Evolutionary conservation across 1,139 yeast species (phyloP).

Genomic region (Spencermartinsiella ligniputridi): DNA sequence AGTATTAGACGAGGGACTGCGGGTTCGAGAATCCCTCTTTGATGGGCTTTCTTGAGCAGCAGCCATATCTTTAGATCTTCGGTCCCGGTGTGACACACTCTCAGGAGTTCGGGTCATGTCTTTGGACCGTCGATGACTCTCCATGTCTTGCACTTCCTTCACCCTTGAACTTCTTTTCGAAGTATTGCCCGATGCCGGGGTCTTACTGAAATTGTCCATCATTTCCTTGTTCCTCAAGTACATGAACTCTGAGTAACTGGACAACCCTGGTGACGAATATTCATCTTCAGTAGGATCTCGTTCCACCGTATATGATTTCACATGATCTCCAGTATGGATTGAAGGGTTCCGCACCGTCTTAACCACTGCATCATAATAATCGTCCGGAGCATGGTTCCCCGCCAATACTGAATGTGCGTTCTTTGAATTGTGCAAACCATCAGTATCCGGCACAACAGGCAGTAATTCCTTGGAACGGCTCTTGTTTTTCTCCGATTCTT

Average conservation of each 20-base stretch:
- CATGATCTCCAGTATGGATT: constrained; percentile 28
- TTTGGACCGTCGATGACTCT: no score
- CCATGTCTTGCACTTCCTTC: neutral
- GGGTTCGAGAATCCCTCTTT: neutral
- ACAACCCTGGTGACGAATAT: neutral
- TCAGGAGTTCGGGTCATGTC: neutral
- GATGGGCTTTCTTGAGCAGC: neutral
- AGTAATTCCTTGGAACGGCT: constrained; percentile 5
- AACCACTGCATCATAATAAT: constrained; percentile 22
- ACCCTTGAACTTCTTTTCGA: neutral
- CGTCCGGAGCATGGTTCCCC: constrained; percentile 18
- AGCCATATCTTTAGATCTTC: neutral
- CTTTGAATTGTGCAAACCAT: constrained; percentile 7
- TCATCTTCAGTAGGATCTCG: constrained; percentile 2
- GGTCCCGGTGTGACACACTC: neutral
- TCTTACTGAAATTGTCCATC: neutral
- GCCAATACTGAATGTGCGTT: constrained; percentile 11
- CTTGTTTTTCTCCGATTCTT: constrained; percentile 6
- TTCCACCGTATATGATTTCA: constrained; percentile 20
- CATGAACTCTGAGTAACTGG: constrained; percentile 1
- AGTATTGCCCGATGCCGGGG: neutral
- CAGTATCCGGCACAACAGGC: constrained; percentile 16
- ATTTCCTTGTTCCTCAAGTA: neutral
- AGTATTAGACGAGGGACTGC: neutral
- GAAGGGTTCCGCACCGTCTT: constrained; percentile 24